Evolutionary conservation across 176 grass and related monocot genomes (phyloP), one percentile per base, ranked within the genome.

Genomic region (Zizania latifolia): DNA sequence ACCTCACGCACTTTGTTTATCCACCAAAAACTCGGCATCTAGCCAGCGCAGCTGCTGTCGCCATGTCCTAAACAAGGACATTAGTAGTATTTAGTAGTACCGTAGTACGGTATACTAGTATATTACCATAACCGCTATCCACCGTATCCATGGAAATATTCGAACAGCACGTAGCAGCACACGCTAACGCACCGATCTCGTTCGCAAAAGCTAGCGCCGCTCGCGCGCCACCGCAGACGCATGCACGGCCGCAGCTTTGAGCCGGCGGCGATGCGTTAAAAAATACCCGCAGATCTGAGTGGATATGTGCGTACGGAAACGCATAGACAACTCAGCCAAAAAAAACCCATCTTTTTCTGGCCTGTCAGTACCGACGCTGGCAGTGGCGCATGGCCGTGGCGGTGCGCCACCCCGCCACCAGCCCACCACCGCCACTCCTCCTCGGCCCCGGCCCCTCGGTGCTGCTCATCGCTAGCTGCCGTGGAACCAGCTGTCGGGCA

Each of bases 161-260:
- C 50, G 33, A 50, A 37, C 68, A 34, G 46, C 48, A 72, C 35
- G 71, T 29, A 51, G 19, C 48, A 36, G 34, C 34, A 39, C 51
- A 29, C 71, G 22, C 51, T 19, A 28, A 56, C 17, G 5, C 48
- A 24, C 33, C 65, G 65, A 2, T 50, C 21, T 19, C 45, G n/a
- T n/a, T 41, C 36, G 30, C 61, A 53, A 31, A 66, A 79, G 35
- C 32, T 54, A 32, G 32, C 29, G 32, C 34, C 62, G 19, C 48
- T 17, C 44, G 19, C 62, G 48, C 15, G 32, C 64, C 77, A 58
- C 17, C 63, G 76, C 77, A 58, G 50, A 24, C 58, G 51, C 68
- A 58, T 44, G 55, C 45, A 46, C 45, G 38, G 32, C 21, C 1
- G 34, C 51, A 28, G 50, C 65, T 70, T 46, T 46, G 5, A 27